A percentile compares a stretch with the other conserved stretches of the same genome.
These are phyloP conservation scores for Hyphopichia buzzinii DNA, from an alignment of 1,139 yeast genomes.

Conservation along the genomic window DNA sequence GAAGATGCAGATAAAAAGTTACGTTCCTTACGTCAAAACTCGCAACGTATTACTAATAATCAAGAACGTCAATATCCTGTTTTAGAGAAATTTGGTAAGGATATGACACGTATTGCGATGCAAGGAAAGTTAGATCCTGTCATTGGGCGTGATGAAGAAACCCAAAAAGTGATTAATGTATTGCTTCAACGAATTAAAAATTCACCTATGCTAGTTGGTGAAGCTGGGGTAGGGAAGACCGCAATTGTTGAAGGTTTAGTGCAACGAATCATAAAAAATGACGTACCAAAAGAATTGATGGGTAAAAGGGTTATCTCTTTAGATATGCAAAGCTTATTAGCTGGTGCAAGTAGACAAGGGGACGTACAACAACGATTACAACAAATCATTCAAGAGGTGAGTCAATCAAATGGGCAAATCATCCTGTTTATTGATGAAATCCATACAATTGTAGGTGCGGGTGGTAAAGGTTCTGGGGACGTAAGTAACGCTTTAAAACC, in stretches of 20 bases:
- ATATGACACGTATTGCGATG: conserved; percentile 79
- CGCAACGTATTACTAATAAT: conserved; percentile 43
- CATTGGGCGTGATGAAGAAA: conserved; percentile 95
- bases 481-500: conserved; percentile 93
- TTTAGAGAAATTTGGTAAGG: conserved; percentile 81
- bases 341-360: conserved; percentile 96
- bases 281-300: conserved; percentile 92
- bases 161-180: conserved; percentile 87
- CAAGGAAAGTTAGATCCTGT: conserved; percentile 96
- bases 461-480: conserved; percentile 94
- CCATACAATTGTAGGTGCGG: conserved; percentile 86
- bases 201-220: conserved; percentile 90
- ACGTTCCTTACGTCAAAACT: conserved; percentile 12
- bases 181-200: conserved; percentile 89
- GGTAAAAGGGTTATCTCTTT: conserved; percentile 78
- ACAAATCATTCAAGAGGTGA: conserved; percentile 80
- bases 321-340: conserved; percentile 84
- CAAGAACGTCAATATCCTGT: conserved; percentile 69
- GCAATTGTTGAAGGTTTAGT: conserved; percentile 96
- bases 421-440: conserved; percentile 91
- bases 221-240: conserved; percentile 98
- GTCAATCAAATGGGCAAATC: conserved; percentile 72
- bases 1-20: no score
- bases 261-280: conserved; percentile 87
- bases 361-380: conserved; percentile 93